Conservation (phyloP, 495 filamentous ascomycete genomes). For the Aspergillus funiculosus region DNA sequence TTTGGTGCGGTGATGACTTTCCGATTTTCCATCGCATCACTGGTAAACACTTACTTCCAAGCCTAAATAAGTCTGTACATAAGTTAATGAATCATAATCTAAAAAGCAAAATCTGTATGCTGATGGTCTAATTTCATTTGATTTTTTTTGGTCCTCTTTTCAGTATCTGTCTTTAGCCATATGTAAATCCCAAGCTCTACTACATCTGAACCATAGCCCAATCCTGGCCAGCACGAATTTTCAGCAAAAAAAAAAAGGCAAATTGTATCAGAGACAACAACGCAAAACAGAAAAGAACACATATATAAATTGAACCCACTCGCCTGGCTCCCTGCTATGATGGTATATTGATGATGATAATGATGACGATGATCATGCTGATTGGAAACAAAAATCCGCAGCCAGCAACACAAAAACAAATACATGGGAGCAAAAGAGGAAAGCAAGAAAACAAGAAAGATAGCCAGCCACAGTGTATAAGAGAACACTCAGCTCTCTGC, state of each 20-base stretch:
- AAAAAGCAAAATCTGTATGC: too few species aligned
- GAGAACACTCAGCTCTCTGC: conserved; percentile 6
- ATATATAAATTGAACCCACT: conserved; percentile 22
- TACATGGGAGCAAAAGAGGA: conserved; percentile 1
- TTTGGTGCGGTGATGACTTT: too few species aligned
- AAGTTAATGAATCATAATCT: too few species aligned
- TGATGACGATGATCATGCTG: conserved; percentile 22
- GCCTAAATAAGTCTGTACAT: too few species aligned
- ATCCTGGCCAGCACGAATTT: conserved; percentile 17
- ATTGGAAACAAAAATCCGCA: conserved; percentile 20
- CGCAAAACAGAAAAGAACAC: conserved; percentile 16
- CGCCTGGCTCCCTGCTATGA: conserved; percentile 30
- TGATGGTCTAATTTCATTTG: conserved; percentile 2
- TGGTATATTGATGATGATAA: conserved; percentile 28
- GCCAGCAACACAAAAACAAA: conserved; percentile 13
- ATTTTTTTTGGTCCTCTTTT: conserved; percentile 10
- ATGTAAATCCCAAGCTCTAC: conserved; percentile 25
- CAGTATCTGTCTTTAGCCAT: conserved; percentile 12
- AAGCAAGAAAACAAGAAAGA: conserved; percentile 5
- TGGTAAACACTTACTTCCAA: too few species aligned
- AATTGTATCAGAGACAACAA: conserved; percentile 9
- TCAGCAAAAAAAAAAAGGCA: conserved; percentile 8
- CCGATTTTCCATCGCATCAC: too few species aligned
- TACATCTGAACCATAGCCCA: conserved; percentile 17
- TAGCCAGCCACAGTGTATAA: conserved; percentile 5